phyloP scores from a whole-genome alignment of 306 rosid species.

The Parietaria judaica region DNA sequence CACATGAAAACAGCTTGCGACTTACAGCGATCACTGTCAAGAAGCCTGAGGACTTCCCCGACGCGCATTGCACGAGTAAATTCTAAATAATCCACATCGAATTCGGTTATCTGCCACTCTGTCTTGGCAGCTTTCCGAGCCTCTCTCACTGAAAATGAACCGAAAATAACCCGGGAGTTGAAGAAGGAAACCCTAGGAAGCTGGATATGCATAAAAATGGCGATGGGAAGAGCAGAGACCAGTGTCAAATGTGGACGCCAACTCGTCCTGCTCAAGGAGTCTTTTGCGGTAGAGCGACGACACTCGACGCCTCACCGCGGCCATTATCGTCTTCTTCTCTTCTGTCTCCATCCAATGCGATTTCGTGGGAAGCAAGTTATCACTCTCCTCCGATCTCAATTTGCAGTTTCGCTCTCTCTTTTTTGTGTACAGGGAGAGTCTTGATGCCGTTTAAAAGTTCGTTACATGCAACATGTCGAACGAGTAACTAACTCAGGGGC shows the following conservation, averaged over 20 bases:
- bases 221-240: slow-evolving; percentile 33
- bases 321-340: slow-evolving; percentile 56
- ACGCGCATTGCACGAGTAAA: slow-evolving; percentile 89
- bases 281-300: slow-evolving; percentile 56
- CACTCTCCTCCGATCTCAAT: background rate
- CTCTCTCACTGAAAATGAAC: slow-evolving; percentile 55
- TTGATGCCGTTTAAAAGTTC: too few relatives aligned
- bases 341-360: background rate
- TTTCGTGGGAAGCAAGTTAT: slow-evolving; percentile 13
- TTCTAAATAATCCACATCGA: slow-evolving; percentile 96
- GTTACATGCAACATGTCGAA: too few relatives aligned
- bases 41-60: slow-evolving; percentile 96
- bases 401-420: background rate
- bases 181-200: slow-evolving; percentile 1
- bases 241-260: slow-evolving; percentile 73
- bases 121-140: slow-evolving; percentile 64
- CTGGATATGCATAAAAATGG: slow-evolving; percentile 4
- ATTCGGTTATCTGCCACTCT: slow-evolving; percentile 93
- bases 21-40: slow-evolving; percentile 85
- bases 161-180: too few relatives aligned
- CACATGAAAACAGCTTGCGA: background rate
- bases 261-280: slow-evolving; percentile 79
- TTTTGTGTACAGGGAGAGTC: too few relatives aligned
- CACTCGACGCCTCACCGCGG: slow-evolving; percentile 57
- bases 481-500: too few relatives aligned